Conservation (phyloP, 139 green algal species). For the Desmodesmus armatus region DNA sequence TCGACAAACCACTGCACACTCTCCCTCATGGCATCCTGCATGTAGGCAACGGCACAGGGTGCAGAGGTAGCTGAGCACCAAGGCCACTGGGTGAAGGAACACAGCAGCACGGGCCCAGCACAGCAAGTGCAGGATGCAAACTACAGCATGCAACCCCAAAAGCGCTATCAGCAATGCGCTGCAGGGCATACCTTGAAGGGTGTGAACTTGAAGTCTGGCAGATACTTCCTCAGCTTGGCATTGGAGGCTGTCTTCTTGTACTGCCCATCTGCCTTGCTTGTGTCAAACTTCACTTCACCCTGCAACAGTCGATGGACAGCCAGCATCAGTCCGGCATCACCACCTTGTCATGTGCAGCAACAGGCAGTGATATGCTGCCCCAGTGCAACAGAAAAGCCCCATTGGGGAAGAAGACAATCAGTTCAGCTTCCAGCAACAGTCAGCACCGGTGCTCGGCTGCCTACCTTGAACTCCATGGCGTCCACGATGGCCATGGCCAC, state of each 20-base stretch:
- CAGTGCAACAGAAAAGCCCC: no score
- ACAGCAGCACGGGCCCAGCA: no score
- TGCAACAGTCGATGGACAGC: slow-evolving; percentile 3
- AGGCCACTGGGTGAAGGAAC: no score
- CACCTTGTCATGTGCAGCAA: not conserved
- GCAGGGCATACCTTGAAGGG: slow-evolving; percentile 42
- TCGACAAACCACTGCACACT: slow-evolving; percentile 57
- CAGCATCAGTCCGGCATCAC: no score
- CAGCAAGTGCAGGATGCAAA: no score
- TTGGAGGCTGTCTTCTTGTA: slow-evolving; percentile 73
- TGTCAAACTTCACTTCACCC: slow-evolving; percentile 58
- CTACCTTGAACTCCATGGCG: slow-evolving; percentile 50
- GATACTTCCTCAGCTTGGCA: slow-evolving; percentile 59
- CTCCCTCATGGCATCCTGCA: slow-evolving; percentile 52
- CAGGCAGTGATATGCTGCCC: not conserved
- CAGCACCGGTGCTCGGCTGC: not conserved
- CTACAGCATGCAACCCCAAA: no score
- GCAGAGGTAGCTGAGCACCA: no score
- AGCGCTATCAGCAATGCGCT: no score
- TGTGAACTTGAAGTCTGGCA: slow-evolving; percentile 71
- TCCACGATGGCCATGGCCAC: slow-evolving; percentile 43
- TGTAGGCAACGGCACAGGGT: no score
- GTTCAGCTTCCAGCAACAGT: not conserved
- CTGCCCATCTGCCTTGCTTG: slow-evolving; percentile 67
- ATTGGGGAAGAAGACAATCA: not conserved